Percentiles rank a stretch among this genome's conserved stretches.
phyloP scores from a whole-genome alignment of 2,329 filamentous ascomycete genomes.

The Decorospora gaudefroyi region DNA sequence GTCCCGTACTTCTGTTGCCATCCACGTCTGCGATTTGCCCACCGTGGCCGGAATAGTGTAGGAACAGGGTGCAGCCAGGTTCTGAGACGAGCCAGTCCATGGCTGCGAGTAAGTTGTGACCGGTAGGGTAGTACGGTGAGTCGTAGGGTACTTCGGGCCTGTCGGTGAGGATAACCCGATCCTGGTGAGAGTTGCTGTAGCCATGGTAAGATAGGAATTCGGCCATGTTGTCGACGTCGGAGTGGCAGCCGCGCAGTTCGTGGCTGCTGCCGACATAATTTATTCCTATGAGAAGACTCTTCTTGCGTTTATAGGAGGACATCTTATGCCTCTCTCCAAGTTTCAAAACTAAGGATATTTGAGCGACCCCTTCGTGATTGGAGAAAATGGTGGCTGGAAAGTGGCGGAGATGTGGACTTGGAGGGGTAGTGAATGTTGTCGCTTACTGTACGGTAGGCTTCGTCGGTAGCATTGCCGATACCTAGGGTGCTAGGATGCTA shows the following conservation, averaged over 20 bases:
- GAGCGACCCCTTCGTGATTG: too few species aligned
- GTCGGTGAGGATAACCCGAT: conserved; percentile 55
- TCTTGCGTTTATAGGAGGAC: conserved; percentile 43
- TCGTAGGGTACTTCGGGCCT: conserved; percentile 33
- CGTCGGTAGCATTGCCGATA: too few species aligned
- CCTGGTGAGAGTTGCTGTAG: conserved; percentile 49
- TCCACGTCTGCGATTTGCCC: conserved; percentile 57
- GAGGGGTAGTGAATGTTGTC: conserved; percentile 33
- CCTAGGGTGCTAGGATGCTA: too few species aligned
- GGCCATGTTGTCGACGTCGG: conserved; percentile 56
- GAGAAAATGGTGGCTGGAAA: background rate
- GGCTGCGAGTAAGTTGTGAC: conserved; percentile 56
- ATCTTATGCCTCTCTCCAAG: too few species aligned
- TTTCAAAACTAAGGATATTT: too few species aligned
- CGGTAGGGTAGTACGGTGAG: conserved; percentile 47
- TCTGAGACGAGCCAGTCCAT: conserved; percentile 63
- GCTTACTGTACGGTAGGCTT: too few species aligned
- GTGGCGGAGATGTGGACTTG: conserved; percentile 6
- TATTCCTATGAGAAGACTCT: conserved; percentile 60
- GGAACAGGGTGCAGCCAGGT: conserved; percentile 58
- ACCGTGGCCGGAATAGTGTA: conserved; percentile 65
- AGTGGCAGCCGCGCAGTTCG: conserved; percentile 54
- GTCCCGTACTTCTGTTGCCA: conserved; percentile 43
- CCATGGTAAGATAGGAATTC: conserved; percentile 53
- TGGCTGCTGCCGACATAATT: conserved; percentile 56